phyloP scores from a whole-genome alignment of 352 stramenopile genomes.

The Phytopythium litorale region DNA sequence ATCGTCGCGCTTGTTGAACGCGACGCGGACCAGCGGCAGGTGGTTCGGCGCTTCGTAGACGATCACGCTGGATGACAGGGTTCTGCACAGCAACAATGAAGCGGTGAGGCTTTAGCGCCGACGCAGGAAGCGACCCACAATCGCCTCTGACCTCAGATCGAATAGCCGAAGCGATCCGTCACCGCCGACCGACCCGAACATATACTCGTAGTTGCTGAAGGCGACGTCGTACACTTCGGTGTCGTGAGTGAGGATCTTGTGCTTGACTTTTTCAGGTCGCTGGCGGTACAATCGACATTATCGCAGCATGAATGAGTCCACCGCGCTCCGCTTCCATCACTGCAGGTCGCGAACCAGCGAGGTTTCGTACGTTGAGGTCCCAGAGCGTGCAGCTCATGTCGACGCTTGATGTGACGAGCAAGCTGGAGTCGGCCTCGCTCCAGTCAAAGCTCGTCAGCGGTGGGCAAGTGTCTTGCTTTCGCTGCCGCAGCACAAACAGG shows the following conservation, averaged over 20 bases:
- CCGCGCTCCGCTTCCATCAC: not conserved
- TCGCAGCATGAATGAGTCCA: not conserved
- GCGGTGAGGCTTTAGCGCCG: not conserved
- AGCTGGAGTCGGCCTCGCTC: constrained; percentile 95
- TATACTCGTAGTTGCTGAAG: constrained; percentile 89
- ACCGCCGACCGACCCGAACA: constrained; percentile 96
- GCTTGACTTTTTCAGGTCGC: constrained; percentile 63
- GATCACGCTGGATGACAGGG: constrained; percentile 93
- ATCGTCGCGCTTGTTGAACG: constrained; percentile 97
- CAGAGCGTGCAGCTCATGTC: constrained; percentile 99
- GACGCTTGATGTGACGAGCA: constrained; percentile 96
- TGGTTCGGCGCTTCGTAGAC: constrained; percentile 93
- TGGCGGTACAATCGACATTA: constrained; percentile 11
- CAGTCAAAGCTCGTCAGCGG: constrained; percentile 98
- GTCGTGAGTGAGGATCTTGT: constrained; percentile 98
- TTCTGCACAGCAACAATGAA: constrained; percentile 19
- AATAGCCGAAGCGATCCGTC: constrained; percentile 97
- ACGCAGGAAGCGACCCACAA: not conserved
- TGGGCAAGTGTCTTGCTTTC: constrained; percentile 90
- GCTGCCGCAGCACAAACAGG: constrained; percentile 9
- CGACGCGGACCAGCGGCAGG: constrained; percentile 90
- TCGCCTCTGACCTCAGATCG: constrained; percentile 86
- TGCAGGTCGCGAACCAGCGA: not conserved
- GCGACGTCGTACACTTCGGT: constrained; percentile 98
- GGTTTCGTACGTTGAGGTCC: constrained; percentile 90